These are phyloP conservation scores for Chytriomyces sp. DNA, from an alignment of 192 early-diverging fungal species.

Conservation along the genomic window DNA sequence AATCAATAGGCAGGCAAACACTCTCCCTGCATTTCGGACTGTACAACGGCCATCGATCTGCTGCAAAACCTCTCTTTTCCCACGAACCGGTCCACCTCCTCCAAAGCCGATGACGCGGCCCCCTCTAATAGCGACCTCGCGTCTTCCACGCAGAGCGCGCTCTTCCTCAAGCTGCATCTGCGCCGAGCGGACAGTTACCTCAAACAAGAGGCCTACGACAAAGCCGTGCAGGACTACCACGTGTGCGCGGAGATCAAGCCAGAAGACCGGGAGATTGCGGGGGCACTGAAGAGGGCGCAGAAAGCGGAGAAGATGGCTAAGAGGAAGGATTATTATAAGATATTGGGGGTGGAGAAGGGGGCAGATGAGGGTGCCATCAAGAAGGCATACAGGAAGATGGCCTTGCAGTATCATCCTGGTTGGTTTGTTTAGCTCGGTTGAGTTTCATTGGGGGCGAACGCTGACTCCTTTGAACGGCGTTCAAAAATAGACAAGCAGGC, in stretches of 20 bases:
- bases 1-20: constrained; percentile 50
- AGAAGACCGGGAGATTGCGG: constrained; percentile 55
- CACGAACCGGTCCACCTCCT: background rate
- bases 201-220: constrained; percentile 74
- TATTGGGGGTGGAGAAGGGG: constrained; percentile 74
- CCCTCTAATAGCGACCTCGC: constrained; percentile 34
- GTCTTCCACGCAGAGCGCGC: constrained; percentile 37
- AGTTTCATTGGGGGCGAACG: background rate
- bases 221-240: constrained; percentile 79
- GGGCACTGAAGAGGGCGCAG: constrained; percentile 62
- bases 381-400: constrained; percentile 65
- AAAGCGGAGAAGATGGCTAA: constrained; percentile 68
- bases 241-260: constrained; percentile 62
- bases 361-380: constrained; percentile 73
- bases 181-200: constrained; percentile 74
- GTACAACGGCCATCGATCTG: constrained; percentile 67
- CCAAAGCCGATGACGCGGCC: constrained; percentile 26
- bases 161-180: constrained; percentile 76
- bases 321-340: constrained; percentile 96
- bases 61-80: constrained; percentile 47
- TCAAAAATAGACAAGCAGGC: constrained; percentile 81
- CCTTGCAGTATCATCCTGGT: constrained; percentile 83
- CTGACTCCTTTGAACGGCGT: background rate
- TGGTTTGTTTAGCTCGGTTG: background rate
- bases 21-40: constrained; percentile 61